Evolutionary conservation across 75 land plant genomes (phyloP).

Genomic region (Cryptomeria japonica): DNA sequence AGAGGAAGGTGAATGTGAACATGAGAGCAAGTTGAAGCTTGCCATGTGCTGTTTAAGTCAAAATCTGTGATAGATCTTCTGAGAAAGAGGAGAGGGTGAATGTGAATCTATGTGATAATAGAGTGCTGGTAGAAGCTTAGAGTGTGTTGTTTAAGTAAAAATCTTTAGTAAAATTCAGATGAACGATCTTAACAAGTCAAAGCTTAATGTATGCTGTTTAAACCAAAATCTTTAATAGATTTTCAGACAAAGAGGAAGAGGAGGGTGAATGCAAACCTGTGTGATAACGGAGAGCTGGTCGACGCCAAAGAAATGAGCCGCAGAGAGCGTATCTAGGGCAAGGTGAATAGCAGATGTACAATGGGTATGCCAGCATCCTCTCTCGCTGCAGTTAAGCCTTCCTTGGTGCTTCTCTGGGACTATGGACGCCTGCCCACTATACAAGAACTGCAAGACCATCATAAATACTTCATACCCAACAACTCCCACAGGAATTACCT

Average conservation of each 20-base stretch:
- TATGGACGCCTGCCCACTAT: conserved; percentile 79
- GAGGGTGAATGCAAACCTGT: conserved; percentile 23
- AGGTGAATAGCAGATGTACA: conserved; percentile 89
- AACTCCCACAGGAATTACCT: conserved; percentile 83
- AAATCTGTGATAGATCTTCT: too few relatives aligned
- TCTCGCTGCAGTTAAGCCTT: conserved; percentile 59
- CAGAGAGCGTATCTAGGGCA: conserved; percentile 82
- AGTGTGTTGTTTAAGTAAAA: too few relatives aligned
- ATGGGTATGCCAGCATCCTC: conserved; percentile 82
- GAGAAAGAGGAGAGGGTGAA: background rate
- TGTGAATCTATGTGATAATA: too few relatives aligned
- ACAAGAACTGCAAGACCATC: conserved; percentile 83
- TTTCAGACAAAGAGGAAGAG: background rate
- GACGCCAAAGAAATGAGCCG: conserved; percentile 81
- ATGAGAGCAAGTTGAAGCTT: too few relatives aligned
- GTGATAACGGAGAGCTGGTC: conserved; percentile 55
- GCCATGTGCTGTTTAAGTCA: too few relatives aligned
- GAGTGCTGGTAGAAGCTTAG: too few relatives aligned
- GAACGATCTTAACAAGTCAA: too few relatives aligned
- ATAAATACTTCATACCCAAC: conserved; percentile 94
- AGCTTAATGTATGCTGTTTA: too few relatives aligned
- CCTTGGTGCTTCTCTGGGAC: conserved; percentile 68
- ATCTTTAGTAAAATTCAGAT: too few relatives aligned
- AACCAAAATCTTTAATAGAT: background rate
- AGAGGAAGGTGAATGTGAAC: too few relatives aligned